A percentile compares a stretch with the other conserved stretches of the same genome.
phyloP scores from a whole-genome alignment of 345 rosid genomes.

The Stellera chamaejasme region DNA sequence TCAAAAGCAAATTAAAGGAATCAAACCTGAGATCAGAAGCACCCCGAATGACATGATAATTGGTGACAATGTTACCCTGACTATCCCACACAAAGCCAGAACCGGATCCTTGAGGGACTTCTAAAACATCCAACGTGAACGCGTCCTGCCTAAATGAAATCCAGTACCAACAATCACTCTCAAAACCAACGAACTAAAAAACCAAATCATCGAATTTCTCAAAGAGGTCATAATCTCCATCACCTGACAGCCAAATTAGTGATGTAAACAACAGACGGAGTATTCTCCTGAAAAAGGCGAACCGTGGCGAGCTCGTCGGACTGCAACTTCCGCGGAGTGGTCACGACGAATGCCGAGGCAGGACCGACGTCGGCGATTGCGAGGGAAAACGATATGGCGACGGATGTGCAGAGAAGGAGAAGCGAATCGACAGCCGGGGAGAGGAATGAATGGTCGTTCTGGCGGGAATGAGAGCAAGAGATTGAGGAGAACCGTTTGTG shows the following conservation, averaged over 20 bases:
- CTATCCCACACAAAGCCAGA: constrained; percentile 96
- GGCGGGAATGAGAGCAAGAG: neutral
- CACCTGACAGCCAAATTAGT: constrained; percentile 87
- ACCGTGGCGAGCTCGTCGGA: constrained; percentile 89
- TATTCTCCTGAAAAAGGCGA: constrained; percentile 83
- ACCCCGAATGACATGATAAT: constrained; percentile 91
- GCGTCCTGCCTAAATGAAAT: constrained; percentile 68
- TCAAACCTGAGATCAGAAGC: constrained; percentile 94
- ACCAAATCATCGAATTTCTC: neutral
- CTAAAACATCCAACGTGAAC: constrained; percentile 85
- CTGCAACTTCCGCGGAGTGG: constrained; percentile 62
- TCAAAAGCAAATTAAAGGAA: neutral
- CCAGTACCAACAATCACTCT: neutral
- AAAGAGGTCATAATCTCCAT: neutral
- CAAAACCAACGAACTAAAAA: neutral
- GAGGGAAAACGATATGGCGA: constrained; percentile 56
- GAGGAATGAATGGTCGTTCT: neutral
- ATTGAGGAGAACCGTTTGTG: constrained; percentile 2
- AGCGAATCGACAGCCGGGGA: constrained; percentile 35
- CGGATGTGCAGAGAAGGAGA: constrained; percentile 54
- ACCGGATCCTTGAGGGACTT: constrained; percentile 97
- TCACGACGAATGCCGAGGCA: constrained; percentile 65
- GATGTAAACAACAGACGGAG: constrained; percentile 95
- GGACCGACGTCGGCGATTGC: constrained; percentile 43
- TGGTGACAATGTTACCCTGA: constrained; percentile 79